A percentile compares a stretch with the other conserved stretches of the same genome.
Conservation (phyloP, 371 early-diverging fungal species). For the Haplosporangium sp. region DNA sequence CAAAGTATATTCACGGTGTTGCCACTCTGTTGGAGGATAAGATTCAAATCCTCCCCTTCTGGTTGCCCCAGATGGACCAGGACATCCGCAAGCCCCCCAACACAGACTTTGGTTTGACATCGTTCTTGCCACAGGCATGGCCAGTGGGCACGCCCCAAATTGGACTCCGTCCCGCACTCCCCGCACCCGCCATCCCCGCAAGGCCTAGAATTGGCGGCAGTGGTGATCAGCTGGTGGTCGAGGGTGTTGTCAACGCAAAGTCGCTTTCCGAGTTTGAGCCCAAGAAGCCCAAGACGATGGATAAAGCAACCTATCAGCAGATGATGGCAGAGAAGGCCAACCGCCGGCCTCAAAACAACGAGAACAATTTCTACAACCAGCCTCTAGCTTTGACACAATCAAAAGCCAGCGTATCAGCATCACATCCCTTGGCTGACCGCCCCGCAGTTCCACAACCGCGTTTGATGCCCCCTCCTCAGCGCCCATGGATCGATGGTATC, state of each 20-base stretch:
- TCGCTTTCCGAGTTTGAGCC: constrained; percentile 56
- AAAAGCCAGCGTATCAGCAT: constrained; percentile 25
- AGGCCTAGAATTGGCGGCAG: not conserved
- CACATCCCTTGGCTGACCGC: constrained; percentile 38
- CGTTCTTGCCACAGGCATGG: constrained; percentile 59
- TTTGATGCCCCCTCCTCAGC: constrained; percentile 33
- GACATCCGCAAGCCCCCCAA: constrained; percentile 85
- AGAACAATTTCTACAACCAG: constrained; percentile 40
- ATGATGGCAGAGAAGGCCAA: constrained; percentile 53
- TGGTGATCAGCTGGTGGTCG: constrained; percentile 4
- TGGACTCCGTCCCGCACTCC: constrained; percentile 21
- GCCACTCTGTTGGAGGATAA: constrained; percentile 88
- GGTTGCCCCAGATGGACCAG: constrained; percentile 95
- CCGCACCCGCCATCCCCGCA: constrained; percentile 2
- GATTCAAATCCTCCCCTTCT: constrained; percentile 96
- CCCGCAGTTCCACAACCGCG: constrained; percentile 14
- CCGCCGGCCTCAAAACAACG: constrained; percentile 16
- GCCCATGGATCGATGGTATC: constrained; percentile 46
- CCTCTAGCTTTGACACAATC: constrained; percentile 11
- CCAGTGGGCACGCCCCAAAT: constrained; percentile 48
- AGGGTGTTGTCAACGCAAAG: constrained; percentile 30
- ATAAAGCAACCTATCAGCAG: constrained; percentile 51
- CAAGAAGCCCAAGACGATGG: constrained; percentile 55
- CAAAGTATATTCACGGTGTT: constrained; percentile 98
- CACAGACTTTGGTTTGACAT: constrained; percentile 63